Percentiles rank a stretch among this genome's conserved stretches.
Evolutionary conservation across 192 early-diverging fungal species (phyloP).

Genomic region (Obelidium mucronatum): DNA sequence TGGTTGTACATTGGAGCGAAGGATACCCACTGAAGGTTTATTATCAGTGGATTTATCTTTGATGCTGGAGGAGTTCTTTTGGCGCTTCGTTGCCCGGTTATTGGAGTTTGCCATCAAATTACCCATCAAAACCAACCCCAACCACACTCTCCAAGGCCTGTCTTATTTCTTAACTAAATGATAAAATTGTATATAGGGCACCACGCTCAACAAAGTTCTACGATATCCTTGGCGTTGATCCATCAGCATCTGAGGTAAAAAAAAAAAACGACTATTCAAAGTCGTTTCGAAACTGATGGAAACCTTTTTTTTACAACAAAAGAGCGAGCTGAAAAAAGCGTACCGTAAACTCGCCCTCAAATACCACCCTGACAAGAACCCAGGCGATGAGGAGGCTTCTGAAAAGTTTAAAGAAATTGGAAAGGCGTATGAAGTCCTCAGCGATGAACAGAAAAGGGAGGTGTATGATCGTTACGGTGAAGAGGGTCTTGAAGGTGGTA

Average conservation of each 20-base stretch:
- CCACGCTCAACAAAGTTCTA: too few species aligned
- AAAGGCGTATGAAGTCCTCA: slow-evolving; percentile 96
- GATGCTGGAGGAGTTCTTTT: too few species aligned
- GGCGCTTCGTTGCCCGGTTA: too few species aligned
- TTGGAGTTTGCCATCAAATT: too few species aligned
- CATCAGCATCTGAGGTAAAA: slow-evolving; percentile 73
- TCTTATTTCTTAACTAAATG: too few species aligned
- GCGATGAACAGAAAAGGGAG: slow-evolving; percentile 87
- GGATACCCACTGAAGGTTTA: too few species aligned
- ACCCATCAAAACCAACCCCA: too few species aligned
- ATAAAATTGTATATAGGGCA: too few species aligned
- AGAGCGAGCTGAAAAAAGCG: slow-evolving; percentile 93
- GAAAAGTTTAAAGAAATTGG: slow-evolving; percentile 99
- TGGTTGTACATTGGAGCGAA: too few species aligned
- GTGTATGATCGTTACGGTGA: slow-evolving; percentile 96
- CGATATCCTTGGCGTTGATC: slow-evolving; percentile 84
- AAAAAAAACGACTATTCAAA: not conserved
- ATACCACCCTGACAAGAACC: slow-evolving; percentile 87
- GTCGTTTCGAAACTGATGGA: not conserved
- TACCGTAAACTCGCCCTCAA: slow-evolving; percentile 97
- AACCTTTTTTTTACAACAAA: not conserved
- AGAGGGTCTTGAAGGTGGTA: slow-evolving; percentile 85
- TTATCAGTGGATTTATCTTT: too few species aligned
- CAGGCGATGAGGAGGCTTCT: slow-evolving; percentile 80
- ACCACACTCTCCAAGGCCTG: too few species aligned